Conservation (phyloP, 441 rosid species). For the Populus tomentosa region DNA sequence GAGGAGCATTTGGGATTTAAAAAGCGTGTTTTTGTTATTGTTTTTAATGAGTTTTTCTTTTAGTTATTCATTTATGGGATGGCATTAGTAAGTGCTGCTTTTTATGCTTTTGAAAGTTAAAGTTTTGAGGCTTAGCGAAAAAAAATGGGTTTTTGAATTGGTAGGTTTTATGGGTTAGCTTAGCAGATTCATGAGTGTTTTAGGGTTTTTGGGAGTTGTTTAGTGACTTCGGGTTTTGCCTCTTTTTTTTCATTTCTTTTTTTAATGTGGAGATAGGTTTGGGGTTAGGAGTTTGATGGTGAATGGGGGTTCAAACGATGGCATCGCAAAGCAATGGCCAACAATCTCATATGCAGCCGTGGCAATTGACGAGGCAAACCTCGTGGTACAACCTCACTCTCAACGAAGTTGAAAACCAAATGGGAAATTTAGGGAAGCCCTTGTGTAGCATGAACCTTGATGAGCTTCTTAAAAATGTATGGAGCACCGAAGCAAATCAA, state of each 20-base stretch:
- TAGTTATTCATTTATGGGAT: not conserved
- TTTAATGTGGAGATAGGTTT: not conserved
- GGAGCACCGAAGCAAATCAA: conserved; percentile 37
- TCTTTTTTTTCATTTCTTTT: not conserved
- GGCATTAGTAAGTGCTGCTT: not conserved
- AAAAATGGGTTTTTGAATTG: not conserved
- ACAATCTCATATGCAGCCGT: conserved; percentile 32
- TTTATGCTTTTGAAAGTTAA: too few species aligned
- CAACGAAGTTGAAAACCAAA: conserved; percentile 63
- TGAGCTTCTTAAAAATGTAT: conserved; percentile 63
- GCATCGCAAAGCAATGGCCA: conserved; percentile 39
- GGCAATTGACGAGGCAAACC: conserved; percentile 36
- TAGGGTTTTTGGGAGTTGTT: not conserved
- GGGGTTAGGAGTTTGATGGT: conserved; percentile 11
- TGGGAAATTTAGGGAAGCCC: conserved; percentile 65
- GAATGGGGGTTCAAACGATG: conserved; percentile 58
- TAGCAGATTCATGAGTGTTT: not conserved
- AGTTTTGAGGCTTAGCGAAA: not conserved
- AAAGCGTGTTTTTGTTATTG: not conserved
- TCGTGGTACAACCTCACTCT: conserved; percentile 64
- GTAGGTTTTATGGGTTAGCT: not conserved
- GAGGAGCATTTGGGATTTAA: not conserved
- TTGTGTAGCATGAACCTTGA: conserved; percentile 71
- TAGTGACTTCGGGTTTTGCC: not conserved
- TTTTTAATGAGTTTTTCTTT: too few species aligned